These are phyloP conservation scores for Akanthomyces lecanii DNA, from an alignment of 2,329 filamentous ascomycete genomes.

Conservation along the genomic window DNA sequence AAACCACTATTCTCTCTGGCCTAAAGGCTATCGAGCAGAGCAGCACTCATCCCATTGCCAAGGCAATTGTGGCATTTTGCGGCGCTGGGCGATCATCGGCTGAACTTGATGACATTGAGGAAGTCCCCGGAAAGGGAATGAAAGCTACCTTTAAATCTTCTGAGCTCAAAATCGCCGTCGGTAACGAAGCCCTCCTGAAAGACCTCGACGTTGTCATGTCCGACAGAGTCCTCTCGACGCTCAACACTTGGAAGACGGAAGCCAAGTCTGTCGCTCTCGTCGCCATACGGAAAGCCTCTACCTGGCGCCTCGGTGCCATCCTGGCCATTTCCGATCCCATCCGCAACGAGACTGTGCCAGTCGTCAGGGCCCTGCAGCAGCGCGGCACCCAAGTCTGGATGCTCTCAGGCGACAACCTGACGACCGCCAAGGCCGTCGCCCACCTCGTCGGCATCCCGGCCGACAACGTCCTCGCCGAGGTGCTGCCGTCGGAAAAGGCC, in stretches of 20 bases:
- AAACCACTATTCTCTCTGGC: conserved; percentile 43
- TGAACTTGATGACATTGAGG: conserved; percentile 48
- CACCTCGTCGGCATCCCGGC: conserved; percentile 67
- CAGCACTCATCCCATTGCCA: conserved; percentile 71
- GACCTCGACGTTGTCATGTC: conserved; percentile 43
- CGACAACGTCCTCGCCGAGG: conserved; percentile 77
- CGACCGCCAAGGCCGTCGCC: conserved; percentile 78
- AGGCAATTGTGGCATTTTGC: conserved; percentile 64
- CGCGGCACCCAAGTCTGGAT: conserved; percentile 77
- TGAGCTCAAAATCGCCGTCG: conserved; percentile 55
- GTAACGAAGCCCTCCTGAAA: conserved; percentile 67
- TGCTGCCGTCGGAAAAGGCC: conserved; percentile 79
- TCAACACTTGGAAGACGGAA: conserved; percentile 56
- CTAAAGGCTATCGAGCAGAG: conserved; percentile 62
- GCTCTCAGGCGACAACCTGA: conserved; percentile 86
- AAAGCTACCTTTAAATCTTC: conserved; percentile 47
- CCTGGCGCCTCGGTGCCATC: conserved; percentile 55
- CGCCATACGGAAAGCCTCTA: conserved; percentile 37
- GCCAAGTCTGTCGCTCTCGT: conserved; percentile 62
- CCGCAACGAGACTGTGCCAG: conserved; percentile 63
- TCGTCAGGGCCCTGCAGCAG: conserved; percentile 61
- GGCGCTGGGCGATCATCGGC: conserved; percentile 30
- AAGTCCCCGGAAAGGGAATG: conserved; percentile 69
- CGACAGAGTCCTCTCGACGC: conserved; percentile 28
- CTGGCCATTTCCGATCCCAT: conserved; percentile 80